phyloP scores from a whole-genome alignment of 176 grass and related monocot species.

The Oryza meyeriana region DNA sequence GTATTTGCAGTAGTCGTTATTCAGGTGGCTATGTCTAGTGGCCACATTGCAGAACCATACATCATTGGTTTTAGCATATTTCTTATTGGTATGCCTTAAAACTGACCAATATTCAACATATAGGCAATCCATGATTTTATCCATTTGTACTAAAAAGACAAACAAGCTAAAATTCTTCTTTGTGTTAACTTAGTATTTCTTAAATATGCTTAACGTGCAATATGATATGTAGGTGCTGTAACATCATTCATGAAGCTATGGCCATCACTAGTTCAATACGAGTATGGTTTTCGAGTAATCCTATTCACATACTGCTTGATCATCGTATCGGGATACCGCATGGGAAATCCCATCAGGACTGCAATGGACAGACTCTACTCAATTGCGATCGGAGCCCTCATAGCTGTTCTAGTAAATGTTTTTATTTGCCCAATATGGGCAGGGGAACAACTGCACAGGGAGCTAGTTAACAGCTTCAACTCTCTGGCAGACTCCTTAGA shows the following conservation, averaged over 20 bases:
- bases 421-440: slow-evolving; percentile 77
- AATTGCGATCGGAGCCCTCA: slow-evolving; percentile 70
- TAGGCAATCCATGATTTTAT: background rate
- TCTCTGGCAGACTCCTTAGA: slow-evolving; percentile 72
- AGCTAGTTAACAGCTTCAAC: slow-evolving; percentile 71
- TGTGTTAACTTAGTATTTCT: background rate
- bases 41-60: slow-evolving; percentile 77
- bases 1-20: slow-evolving; percentile 75
- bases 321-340: slow-evolving; percentile 75
- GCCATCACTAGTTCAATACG: slow-evolving; percentile 71
- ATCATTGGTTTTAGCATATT: slow-evolving; percentile 87
- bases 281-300: slow-evolving; percentile 80
- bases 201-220: slow-evolving; percentile 22
- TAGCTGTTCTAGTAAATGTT: slow-evolving; percentile 72
- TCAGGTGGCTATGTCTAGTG: slow-evolving; percentile 66
- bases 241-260: slow-evolving; percentile 91
- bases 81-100: slow-evolving; percentile 49
- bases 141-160: background rate
- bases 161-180: background rate
- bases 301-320: slow-evolving; percentile 91
- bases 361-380: slow-evolving; percentile 79
- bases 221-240: slow-evolving; percentile 52
- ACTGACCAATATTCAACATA: background rate
- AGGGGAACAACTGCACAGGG: slow-evolving; percentile 78
- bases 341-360: slow-evolving; percentile 69